Percentiles rank a stretch among this genome's conserved stretches.
Evolutionary conservation across 306 rosid species (phyloP).

Genomic region (Dryas alaskensis): DNA sequence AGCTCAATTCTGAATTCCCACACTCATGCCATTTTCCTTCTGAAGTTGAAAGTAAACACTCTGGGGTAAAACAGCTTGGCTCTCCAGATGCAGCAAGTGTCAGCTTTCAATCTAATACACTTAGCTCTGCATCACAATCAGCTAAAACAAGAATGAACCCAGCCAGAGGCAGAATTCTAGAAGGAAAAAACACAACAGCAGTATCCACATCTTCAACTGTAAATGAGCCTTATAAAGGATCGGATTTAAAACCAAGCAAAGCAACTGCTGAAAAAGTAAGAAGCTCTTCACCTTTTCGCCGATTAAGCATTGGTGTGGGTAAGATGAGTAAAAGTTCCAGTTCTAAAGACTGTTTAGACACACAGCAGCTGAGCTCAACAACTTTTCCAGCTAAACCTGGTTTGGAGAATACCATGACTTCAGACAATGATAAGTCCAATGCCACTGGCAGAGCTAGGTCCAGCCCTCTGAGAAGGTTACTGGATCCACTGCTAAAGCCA

Average conservation of each 20-base stretch:
- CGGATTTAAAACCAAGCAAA: conserved; percentile 41
- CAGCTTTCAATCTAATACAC: conserved; percentile 35
- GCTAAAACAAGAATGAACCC: conserved; percentile 49
- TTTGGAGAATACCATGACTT: conserved; percentile 35
- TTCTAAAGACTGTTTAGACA: conserved; percentile 52
- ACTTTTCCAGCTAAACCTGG: conserved; percentile 35
- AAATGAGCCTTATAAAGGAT: conserved; percentile 37
- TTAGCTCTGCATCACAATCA: conserved; percentile 27
- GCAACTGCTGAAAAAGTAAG: conserved; percentile 49
- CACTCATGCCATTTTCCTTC: conserved; percentile 38
- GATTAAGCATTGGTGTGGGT: conserved; percentile 54
- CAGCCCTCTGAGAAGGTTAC: conserved; percentile 87
- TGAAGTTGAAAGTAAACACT: conserved; percentile 39
- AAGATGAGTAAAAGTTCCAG: conserved; percentile 53
- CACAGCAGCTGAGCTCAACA: conserved; percentile 39
- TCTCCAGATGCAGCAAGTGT: conserved; percentile 27
- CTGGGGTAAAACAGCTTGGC: conserved; percentile 33
- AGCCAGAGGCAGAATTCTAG: conserved; percentile 42
- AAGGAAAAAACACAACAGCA: conserved; percentile 34
- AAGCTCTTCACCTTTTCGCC: conserved; percentile 82
- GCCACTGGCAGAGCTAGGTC: conserved; percentile 58
- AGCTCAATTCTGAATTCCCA: conserved; percentile 36
- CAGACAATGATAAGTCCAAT: conserved; percentile 47
- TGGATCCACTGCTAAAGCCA: conserved; percentile 76
- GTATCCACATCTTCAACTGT: conserved; percentile 36